These are phyloP conservation scores for Ciborinia camelliae DNA, from an alignment of 2,329 filamentous ascomycete species.

Conservation along the genomic window DNA sequence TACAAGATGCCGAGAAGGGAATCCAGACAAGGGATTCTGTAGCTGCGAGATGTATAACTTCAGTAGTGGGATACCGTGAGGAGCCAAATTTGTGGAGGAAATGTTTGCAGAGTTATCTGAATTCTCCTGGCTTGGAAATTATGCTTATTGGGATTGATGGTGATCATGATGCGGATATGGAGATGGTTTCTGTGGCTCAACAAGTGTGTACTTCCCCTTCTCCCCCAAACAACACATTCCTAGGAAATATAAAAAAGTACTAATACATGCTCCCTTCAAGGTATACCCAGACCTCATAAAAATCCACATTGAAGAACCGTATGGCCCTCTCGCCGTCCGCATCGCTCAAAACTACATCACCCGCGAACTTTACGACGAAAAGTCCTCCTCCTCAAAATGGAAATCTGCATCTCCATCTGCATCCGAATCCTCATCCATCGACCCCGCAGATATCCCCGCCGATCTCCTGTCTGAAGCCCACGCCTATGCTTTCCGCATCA, in stretches of 20 bases:
- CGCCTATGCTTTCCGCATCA: conserved; percentile 20
- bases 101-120: conserved; percentile 24
- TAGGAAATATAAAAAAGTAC: background rate
- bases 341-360: conserved; percentile 23
- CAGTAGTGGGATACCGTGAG: conserved; percentile 25
- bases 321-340: conserved; percentile 22
- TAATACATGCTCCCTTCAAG: background rate
- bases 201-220: conserved; percentile 9
- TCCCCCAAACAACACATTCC: background rate
- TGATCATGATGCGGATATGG: conserved; percentile 24
- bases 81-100: conserved; percentile 22
- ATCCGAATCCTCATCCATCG: background rate
- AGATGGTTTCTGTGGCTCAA: conserved; percentile 26
- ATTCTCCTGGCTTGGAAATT: conserved; percentile 22
- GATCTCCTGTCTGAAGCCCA: conserved; percentile 21
- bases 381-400: conserved; percentile 12
- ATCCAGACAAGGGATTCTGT: conserved; percentile 13
- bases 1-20: conserved; percentile 23
- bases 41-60: conserved; percentile 22
- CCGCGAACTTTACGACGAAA: conserved; percentile 19
- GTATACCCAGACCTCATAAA: conserved; percentile 24
- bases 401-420: background rate
- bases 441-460: conserved; percentile 14
- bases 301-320: conserved; percentile 25
- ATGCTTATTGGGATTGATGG: conserved; percentile 26